Evolutionary conservation across 148 eudicot species (phyloP).

Genomic region (Diospyros kaki): DNA sequence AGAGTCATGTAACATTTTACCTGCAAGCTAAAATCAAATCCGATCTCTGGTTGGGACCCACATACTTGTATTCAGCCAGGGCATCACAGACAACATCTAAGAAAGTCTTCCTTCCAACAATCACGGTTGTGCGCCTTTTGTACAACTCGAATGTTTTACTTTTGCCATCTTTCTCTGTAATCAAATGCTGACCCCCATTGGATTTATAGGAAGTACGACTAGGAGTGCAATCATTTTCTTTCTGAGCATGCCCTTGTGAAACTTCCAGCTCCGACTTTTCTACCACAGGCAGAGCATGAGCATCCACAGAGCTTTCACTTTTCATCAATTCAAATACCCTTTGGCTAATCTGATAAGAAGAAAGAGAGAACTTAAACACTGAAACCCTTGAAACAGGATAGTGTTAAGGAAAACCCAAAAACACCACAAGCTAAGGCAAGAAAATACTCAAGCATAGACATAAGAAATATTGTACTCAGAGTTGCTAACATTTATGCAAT

Average conservation of each 20-base stretch:
- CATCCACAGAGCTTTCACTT: conserved; percentile 43
- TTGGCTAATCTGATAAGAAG: conserved; percentile 68
- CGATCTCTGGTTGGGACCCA: conserved; percentile 85
- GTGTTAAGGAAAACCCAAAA: neutral
- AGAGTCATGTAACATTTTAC: conserved; percentile 24
- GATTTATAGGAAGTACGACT: conserved; percentile 26
- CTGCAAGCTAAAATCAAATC: conserved; percentile 97
- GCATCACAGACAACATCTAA: conserved; percentile 83
- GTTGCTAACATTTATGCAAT: neutral
- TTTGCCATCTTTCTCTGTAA: conserved; percentile 32
- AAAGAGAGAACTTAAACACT: neutral
- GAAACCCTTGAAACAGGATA: neutral
- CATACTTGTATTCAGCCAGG: conserved; percentile 86
- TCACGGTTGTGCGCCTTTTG: conserved; percentile 76
- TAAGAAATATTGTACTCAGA: neutral
- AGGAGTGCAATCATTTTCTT: conserved; percentile 21
- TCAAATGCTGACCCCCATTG: conserved; percentile 23
- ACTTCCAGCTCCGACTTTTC: conserved; percentile 25
- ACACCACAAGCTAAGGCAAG: too few relatives aligned
- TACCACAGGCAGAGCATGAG: conserved; percentile 22
- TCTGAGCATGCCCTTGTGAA: conserved; percentile 19
- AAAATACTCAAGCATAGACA: neutral
- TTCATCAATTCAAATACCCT: conserved; percentile 81
- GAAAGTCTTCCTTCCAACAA: conserved; percentile 63
- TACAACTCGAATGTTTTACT: conserved; percentile 64